phyloP scores from a whole-genome alignment of 768 basidiomycete genomes.

The Trametes coccinea region DNA sequence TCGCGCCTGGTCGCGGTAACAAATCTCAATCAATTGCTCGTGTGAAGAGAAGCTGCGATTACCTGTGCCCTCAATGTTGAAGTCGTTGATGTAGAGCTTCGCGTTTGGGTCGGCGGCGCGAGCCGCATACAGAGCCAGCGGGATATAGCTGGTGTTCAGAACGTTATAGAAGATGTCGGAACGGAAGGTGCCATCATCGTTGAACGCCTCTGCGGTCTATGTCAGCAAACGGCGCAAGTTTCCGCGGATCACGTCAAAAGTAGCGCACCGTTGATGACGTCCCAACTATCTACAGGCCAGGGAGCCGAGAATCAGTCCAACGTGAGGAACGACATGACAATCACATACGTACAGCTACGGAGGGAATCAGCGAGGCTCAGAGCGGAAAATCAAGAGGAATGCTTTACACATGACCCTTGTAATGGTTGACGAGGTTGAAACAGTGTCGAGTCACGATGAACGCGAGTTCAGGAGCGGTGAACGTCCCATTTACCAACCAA shows the following conservation, averaged over 20 bases:
- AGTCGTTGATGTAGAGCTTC: conserved; percentile 54
- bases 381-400: neutral
- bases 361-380: neutral
- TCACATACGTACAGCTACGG: conserved; percentile 20
- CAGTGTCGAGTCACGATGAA: conserved; percentile 51
- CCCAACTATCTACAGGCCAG: conserved; percentile 43
- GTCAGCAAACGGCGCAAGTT: neutral
- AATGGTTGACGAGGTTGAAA: conserved; percentile 49
- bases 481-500: conserved; percentile 47
- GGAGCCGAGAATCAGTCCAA: neutral
- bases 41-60: no score
- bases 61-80: conserved; percentile 34
- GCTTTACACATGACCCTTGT: conserved; percentile 43
- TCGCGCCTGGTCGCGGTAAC: conserved; percentile 37
- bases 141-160: conserved; percentile 47
- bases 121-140: conserved; percentile 51
- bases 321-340: neutral
- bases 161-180: conserved; percentile 51
- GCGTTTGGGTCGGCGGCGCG: conserved; percentile 52
- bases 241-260: neutral
- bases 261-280: conserved; percentile 48
- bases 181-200: conserved; percentile 59
- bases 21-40: no score
- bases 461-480: conserved; percentile 35
- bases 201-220: conserved; percentile 44